A percentile compares a stretch with the other conserved stretches of the same genome.
These are phyloP conservation scores for Aureobasidium melanogenum DNA, from an alignment of 2,329 filamentous ascomycete genomes.

Conservation along the genomic window DNA sequence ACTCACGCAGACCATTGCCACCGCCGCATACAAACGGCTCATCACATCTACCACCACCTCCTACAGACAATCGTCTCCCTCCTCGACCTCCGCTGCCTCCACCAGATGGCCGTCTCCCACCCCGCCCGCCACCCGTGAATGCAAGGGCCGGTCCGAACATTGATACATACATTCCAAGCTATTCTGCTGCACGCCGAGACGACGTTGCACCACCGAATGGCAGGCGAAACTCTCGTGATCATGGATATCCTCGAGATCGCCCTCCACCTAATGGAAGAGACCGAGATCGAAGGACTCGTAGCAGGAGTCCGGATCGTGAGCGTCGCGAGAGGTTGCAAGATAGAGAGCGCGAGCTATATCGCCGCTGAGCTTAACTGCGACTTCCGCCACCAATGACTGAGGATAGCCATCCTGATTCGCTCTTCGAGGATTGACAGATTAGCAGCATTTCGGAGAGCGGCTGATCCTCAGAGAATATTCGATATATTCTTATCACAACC, in stretches of 20 bases:
- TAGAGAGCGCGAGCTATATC: conserved; percentile 28
- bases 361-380: conserved; percentile 15
- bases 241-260: conserved; percentile 14
- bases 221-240: conserved; percentile 14
- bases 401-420: background rate
- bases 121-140: conserved; percentile 22
- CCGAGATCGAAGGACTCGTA: conserved; percentile 20
- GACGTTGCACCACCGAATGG: conserved; percentile 11
- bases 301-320: conserved; percentile 20
- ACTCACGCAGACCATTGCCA: conserved; percentile 16
- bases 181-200: conserved; percentile 20
- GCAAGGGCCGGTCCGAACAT: conserved; percentile 18
- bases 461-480: background rate
- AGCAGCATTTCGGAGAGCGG: background rate
- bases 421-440: background rate
- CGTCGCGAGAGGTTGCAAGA: conserved; percentile 27
- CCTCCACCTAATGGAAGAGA: conserved; percentile 17
- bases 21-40: conserved; percentile 13
- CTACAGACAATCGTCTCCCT: conserved; percentile 15
- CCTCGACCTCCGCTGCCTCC: conserved; percentile 26
- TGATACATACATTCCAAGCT: conserved; percentile 40
- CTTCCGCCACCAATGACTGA: background rate
- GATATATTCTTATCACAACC: background rate
- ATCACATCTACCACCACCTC: conserved; percentile 15
- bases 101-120: conserved; percentile 13